phyloP scores from a whole-genome alignment of 176 grass and related monocot species.

The Oryza punctata region DNA sequence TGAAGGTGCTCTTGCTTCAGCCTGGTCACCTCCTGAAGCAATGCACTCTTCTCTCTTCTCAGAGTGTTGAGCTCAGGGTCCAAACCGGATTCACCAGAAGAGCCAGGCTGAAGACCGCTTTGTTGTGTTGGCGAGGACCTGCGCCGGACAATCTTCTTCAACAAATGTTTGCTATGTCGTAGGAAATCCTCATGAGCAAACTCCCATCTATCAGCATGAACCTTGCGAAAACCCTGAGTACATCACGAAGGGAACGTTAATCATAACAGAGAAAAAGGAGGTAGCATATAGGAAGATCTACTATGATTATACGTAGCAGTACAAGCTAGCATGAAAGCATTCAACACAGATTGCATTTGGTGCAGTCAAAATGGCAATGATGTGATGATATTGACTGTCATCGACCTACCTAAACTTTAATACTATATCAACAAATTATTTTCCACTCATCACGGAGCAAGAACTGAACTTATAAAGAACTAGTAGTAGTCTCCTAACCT shows the following conservation, averaged over 20 bases:
- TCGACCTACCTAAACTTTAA: background rate
- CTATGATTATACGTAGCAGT: background rate
- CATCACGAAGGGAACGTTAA: constrained; percentile 30
- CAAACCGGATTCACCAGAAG: constrained; percentile 51
- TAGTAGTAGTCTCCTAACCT: constrained; percentile 1
- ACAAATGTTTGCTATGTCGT: constrained; percentile 59
- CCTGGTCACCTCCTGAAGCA: constrained; percentile 65
- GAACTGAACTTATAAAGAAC: constrained; percentile 6
- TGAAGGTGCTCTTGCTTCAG: constrained; percentile 69
- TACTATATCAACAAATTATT: background rate
- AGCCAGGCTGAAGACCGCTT: constrained; percentile 43
- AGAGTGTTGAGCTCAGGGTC: constrained; percentile 63
- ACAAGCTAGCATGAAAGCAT: background rate
- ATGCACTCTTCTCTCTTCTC: constrained; percentile 52
- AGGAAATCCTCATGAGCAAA: constrained; percentile 89
- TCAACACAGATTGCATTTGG: background rate
- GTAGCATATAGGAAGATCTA: background rate
- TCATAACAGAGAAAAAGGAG: background rate
- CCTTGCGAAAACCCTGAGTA: constrained; percentile 84
- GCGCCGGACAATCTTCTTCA: constrained; percentile 86
- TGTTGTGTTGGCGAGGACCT: constrained; percentile 64
- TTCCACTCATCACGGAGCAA: constrained; percentile 6
- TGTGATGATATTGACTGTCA: background rate
- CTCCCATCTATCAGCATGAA: constrained; percentile 92
- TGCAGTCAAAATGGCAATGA: background rate